These are phyloP conservation scores for Periconia macrospinosa DNA, from an alignment of 2,329 filamentous ascomycete genomes.

Conservation along the genomic window DNA sequence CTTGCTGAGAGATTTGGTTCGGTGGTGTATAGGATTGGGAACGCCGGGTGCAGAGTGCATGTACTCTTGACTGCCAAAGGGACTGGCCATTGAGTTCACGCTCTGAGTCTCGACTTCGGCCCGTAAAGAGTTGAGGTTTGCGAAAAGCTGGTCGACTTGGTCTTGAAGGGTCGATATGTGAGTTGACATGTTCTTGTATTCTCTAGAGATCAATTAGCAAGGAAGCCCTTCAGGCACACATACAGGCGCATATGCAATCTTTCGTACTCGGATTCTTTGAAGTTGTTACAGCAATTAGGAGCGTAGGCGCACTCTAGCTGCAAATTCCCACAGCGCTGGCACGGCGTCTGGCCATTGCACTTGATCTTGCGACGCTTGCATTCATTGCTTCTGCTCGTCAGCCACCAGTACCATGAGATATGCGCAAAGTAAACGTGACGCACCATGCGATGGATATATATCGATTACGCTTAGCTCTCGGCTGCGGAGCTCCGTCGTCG, in stretches of 20 bases:
- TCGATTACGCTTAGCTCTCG: constrained; percentile 65
- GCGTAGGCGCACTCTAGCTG: constrained; percentile 66
- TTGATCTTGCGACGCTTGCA: constrained; percentile 70
- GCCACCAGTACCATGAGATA: constrained; percentile 1
- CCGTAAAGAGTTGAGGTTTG: constrained; percentile 70
- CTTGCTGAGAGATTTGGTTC: constrained; percentile 45
- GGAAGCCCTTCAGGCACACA: not conserved
- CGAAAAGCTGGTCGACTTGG: constrained; percentile 77
- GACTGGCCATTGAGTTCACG: constrained; percentile 33
- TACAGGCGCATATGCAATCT: not conserved
- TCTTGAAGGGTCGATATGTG: constrained; percentile 78
- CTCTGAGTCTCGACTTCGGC: constrained; percentile 44
- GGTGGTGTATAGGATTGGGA: constrained; percentile 42
- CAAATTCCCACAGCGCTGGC: constrained; percentile 66
- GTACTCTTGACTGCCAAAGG: constrained; percentile 31
- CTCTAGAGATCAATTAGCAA: constrained; percentile 46
- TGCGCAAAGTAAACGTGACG: constrained; percentile 31
- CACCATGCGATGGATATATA: constrained; percentile 70
- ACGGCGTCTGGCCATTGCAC: constrained; percentile 67
- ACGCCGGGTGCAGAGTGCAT: constrained; percentile 41
- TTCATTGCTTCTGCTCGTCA: constrained; percentile 55
- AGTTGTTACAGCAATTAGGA: constrained; percentile 73
- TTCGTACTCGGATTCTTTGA: constrained; percentile 80
- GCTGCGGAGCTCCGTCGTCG: constrained; percentile 49
- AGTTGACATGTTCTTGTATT: constrained; percentile 79